Evolutionary conservation across 306 rosid genomes (phyloP), one percentile per base, ranked within the genome.

Genomic region (Senna siamea): DNA sequence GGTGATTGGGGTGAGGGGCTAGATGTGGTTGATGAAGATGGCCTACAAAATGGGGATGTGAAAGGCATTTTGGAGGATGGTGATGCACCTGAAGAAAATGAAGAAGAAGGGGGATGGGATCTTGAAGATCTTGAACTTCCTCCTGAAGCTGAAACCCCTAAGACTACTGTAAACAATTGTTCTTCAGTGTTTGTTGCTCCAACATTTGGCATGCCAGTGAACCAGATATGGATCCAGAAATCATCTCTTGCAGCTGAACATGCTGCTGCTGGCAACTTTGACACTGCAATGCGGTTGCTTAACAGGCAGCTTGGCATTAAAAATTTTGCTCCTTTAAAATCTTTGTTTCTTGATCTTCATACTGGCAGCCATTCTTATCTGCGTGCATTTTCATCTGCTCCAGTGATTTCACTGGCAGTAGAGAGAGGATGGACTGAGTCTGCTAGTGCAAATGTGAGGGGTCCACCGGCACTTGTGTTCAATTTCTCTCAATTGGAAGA

Each of bases 171-270:
- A 63, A 80, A 89, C 74, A 48, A 90, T 9, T 90, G 67, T 9
- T 77, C 90, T 19, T 70, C 88, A 9, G 89, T 64, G 64, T 93
- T 93, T 71, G 92, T 91, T 48, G 87, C 96, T 69, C 98, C 98
- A 43, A 86, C 97, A 60, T 88, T 87, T 79, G 98, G 98, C 76
- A 89, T 91, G 97, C 89, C 98, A 37, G 97, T 91, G 19, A 88
- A 84, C 81, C 96, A 93, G 82, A 91, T 93, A 74, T 93, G 98
- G 98, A 84, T 65, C 80, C 98, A 93, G 82, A 87, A 81, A 55
- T 91, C 98, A 43, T 87, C 97, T 64, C 96, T 93, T 76, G 98
- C 98, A 11, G 98, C 98, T 72, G 98, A 93, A 75, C 98, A 93
- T 78, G 97, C 88, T 9, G 98, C 98, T 48, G 98, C 97, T 5